Conservation (phyloP, 2,329 filamentous ascomycete species). For the Lachnum nothofagi region DNA sequence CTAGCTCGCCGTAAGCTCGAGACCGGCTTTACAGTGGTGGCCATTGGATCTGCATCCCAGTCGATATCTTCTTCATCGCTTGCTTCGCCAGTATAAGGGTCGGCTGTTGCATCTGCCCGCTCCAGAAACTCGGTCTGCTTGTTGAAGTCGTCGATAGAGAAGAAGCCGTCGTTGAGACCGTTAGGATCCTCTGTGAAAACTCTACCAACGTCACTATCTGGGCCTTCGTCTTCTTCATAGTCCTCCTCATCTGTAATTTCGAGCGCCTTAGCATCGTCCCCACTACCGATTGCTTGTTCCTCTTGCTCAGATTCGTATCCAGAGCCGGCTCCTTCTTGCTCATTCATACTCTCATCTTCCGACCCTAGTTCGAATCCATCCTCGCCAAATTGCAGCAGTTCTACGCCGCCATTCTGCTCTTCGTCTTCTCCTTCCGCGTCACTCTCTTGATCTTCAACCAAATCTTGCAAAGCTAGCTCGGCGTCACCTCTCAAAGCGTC, state of each 20-base stretch:
- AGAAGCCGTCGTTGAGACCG: constrained; percentile 94
- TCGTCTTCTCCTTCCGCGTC: constrained; percentile 30
- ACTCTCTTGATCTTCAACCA: constrained; percentile 24
- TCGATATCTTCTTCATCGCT: constrained; percentile 84
- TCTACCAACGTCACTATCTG: constrained; percentile 45
- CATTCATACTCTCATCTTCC: constrained; percentile 31
- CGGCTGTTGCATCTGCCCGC: constrained; percentile 72
- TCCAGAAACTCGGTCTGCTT: constrained; percentile 86
- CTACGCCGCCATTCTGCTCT: constrained; percentile 34
- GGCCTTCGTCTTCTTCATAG: constrained; percentile 44
- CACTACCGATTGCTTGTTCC: constrained; percentile 28
- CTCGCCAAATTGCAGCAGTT: constrained; percentile 36
- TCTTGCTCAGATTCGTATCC: constrained; percentile 33
- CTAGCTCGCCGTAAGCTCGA: constrained; percentile 31
- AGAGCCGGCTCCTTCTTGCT: constrained; percentile 32
- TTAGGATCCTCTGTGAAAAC: constrained; percentile 68
- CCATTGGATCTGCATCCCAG: constrained; percentile 75
- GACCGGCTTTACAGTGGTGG: constrained; percentile 30
- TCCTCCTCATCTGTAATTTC: constrained; percentile 39
- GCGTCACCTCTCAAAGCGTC: constrained; percentile 55
- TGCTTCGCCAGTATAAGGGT: constrained; percentile 66
- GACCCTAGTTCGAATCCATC: constrained; percentile 37
- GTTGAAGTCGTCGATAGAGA: constrained; percentile 97
- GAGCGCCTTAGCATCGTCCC: constrained; percentile 18
- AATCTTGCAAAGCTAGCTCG: constrained; percentile 41